These are phyloP conservation scores for Sphaerulina vaccinii DNA, from an alignment of 2,329 filamentous ascomycete species.

Conservation along the genomic window DNA sequence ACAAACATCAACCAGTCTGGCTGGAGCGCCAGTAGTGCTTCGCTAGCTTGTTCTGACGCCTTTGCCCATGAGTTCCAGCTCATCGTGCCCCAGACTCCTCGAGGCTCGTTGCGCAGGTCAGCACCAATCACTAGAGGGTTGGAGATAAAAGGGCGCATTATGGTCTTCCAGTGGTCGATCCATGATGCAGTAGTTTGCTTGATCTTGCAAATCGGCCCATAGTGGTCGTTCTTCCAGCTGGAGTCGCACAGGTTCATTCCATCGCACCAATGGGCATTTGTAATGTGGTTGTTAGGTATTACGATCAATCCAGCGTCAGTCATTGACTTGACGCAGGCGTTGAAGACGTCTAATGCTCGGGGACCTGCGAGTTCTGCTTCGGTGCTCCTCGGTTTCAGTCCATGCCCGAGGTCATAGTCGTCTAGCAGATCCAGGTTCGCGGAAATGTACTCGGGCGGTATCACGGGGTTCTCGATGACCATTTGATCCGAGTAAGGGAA, in stretches of 20 bases:
- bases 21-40: conserved; percentile 60
- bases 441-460: conserved; percentile 52
- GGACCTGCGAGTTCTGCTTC: conserved; percentile 38
- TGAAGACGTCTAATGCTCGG: conserved; percentile 61
- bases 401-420: conserved; percentile 20
- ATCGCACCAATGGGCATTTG: conserved; percentile 67
- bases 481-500: conserved; percentile 69
- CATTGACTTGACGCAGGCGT: conserved; percentile 57
- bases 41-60: conserved; percentile 63
- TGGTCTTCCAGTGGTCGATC: conserved; percentile 63
- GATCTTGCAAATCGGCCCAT: conserved; percentile 60
- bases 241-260: conserved; percentile 67
- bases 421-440: conserved; percentile 60
- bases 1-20: conserved; percentile 66
- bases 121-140: conserved; percentile 65
- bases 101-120: conserved; percentile 68
- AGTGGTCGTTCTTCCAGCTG: conserved; percentile 64
- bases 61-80: conserved; percentile 63
- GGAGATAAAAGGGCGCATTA: conserved; percentile 59
- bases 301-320: conserved; percentile 64
- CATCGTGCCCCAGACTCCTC: conserved; percentile 68
- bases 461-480: conserved; percentile 59
- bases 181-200: conserved; percentile 64
- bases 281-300: conserved; percentile 71
- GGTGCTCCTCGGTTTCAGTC: conserved; percentile 11